phyloP scores from a whole-genome alignment of 441 rosid species.

The Populus hybrid region DNA sequence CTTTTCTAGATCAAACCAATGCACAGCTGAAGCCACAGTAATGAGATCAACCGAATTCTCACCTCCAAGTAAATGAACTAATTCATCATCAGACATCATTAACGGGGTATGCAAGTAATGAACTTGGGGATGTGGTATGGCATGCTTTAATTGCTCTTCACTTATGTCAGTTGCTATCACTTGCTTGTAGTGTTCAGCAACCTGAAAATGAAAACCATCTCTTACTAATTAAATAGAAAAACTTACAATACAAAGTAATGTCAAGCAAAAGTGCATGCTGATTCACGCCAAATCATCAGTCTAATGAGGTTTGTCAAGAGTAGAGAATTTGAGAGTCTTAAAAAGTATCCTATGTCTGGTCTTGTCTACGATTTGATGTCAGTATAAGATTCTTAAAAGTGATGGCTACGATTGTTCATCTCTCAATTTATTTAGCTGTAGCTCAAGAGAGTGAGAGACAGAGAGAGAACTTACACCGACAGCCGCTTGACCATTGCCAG shows the following conservation, averaged over 20 bases:
- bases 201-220: conserved; percentile 21
- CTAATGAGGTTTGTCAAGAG: not conserved
- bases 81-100: conserved; percentile 43
- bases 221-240: no score
- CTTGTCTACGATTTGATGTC: not conserved
- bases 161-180: conserved; percentile 61
- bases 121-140: conserved; percentile 41
- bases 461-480: conserved; percentile 37
- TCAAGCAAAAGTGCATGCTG: not conserved
- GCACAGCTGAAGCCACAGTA: conserved; percentile 57
- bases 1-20: conserved; percentile 58
- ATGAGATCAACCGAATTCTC: conserved; percentile 57
- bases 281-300: not conserved
- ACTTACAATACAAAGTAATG: conserved; percentile 17
- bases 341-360: not conserved
- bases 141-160: conserved; percentile 39
- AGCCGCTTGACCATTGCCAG: conserved; percentile 76
- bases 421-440: no score
- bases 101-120: conserved; percentile 43
- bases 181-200: conserved; percentile 48
- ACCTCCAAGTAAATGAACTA: conserved; percentile 40
- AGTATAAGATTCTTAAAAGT: not conserved
- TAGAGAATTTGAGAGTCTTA: not conserved
- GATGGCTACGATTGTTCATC: no score
- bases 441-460: not conserved